Base-by-base conservation (phyloP, 192 early-diverging fungal genomes). In the Coemansia umbellata region DNA sequence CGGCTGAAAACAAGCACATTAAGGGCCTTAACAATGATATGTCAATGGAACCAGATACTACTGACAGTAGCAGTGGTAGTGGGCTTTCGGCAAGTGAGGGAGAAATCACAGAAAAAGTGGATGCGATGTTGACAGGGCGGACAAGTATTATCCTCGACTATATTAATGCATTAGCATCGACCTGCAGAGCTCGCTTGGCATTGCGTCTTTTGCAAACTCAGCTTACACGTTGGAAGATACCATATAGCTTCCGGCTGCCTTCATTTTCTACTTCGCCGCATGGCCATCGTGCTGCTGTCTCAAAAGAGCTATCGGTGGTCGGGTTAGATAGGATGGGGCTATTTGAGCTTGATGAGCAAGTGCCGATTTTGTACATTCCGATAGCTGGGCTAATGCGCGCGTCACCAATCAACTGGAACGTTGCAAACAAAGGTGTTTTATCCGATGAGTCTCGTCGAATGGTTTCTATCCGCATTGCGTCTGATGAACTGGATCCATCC, bases 251-350 rank as follows among this genome's bases (percentile, higher is more conserved):
- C 55, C 61, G 74, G 17, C 31, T 70, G 37, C 74, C 74, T 13
- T 64, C 65, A n/a, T 75, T 75, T 40, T 75, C 72, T 30, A 75
- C 72, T 8, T 75, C 72, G 19, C 72, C 72, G 3, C 72, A 75
- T 26, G 72, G 72, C 0, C 72, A 63, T 9, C 64, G 72, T 13
- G 72, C 72, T 5, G 65, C 61, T 10, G 72, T 75, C 24, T 75
- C 72, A 13, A 47, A 65, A 62, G 68, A 77, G 59, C 68, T 77
- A 32, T 75, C 72, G 5, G 72, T 75, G 4, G 72, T 68, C 5
- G 68, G 62, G 10, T 36, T 66, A 31, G 68, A 77, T 52, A 60
- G 42, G 41, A 65, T 66, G 74, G 66, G 74, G 10, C 44, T 77
- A 9, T 70, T 70, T 18, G 74, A 77, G 51, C 68, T 77, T 13